Evolutionary conservation across 148 eudicot genomes (phyloP).

Genomic region (Linanthus parryae): DNA sequence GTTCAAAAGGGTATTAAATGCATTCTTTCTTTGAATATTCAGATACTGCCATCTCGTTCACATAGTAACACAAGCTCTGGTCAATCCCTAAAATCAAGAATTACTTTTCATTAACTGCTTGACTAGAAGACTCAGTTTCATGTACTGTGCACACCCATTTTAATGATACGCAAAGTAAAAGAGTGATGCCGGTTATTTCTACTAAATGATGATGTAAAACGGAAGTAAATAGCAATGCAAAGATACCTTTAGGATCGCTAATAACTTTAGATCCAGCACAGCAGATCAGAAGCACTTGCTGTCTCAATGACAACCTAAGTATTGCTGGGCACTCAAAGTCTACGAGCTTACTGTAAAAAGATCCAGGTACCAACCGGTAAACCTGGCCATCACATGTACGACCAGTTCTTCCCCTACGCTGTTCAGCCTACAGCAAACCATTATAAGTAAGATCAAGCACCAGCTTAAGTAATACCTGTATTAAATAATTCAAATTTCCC

Average conservation of each 20-base stretch:
- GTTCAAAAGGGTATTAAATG: too few relatives aligned
- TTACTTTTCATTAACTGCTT: too few relatives aligned
- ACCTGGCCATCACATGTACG: conserved; percentile 90
- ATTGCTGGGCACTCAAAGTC: conserved; percentile 71
- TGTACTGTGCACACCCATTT: too few relatives aligned
- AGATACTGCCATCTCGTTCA: too few relatives aligned
- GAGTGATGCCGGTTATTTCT: background rate
- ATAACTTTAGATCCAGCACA: conserved; percentile 81
- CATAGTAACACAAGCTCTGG: too few relatives aligned
- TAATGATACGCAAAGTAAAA: too few relatives aligned
- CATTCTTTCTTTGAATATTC: too few relatives aligned
- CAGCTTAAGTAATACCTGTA: background rate
- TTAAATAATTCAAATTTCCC: background rate
- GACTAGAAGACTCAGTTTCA: too few relatives aligned
- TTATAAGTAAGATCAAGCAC: background rate
- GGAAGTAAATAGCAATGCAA: background rate
- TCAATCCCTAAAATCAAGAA: too few relatives aligned
- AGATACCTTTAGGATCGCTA: conserved; percentile 76
- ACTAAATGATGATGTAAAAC: background rate
- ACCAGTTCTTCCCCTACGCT: conserved; percentile 94
- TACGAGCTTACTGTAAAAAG: conserved; percentile 53
- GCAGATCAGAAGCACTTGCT: conserved; percentile 74
- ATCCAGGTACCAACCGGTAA: conserved; percentile 71
- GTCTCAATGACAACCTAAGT: conserved; percentile 62
- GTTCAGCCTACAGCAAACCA: conserved; percentile 61